A percentile compares a stretch with the other conserved stretches of the same genome.
phyloP scores from a whole-genome alignment of 805 yeast genomes.

The Nakazawaea holstii region DNA sequence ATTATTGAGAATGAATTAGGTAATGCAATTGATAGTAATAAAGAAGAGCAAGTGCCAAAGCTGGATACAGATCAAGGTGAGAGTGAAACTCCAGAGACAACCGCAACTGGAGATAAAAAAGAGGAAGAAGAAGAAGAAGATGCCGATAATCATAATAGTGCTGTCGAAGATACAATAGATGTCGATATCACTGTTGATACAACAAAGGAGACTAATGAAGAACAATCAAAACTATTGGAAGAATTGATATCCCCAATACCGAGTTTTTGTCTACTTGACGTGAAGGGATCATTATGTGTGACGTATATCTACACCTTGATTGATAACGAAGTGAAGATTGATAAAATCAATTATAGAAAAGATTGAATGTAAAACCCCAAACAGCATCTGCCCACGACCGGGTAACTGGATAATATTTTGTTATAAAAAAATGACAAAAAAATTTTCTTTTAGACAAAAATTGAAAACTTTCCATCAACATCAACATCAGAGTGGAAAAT shows the following conservation, averaged over 20 bases:
- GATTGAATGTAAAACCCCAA: conserved; percentile 2
- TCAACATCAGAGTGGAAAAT: no score
- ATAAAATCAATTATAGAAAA: conserved; percentile 69
- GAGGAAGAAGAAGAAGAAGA: conserved; percentile 7
- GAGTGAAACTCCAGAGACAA: conserved; percentile 4
- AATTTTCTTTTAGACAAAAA: not conserved
- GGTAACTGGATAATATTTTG: conserved; percentile 9
- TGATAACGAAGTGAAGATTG: conserved; percentile 84
- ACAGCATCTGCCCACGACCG: not conserved
- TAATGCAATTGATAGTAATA: conserved; percentile 11
- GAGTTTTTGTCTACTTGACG: conserved; percentile 83
- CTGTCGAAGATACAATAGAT: conserved; percentile 17
- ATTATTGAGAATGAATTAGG: conserved; percentile 28
- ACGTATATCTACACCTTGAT: conserved; percentile 79
- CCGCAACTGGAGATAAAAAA: not conserved
- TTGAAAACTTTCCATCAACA: no score
- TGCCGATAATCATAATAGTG: conserved; percentile 13
- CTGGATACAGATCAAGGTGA: conserved; percentile 8
- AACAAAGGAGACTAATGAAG: conserved; percentile 13
- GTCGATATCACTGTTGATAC: not conserved
- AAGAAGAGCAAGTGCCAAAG: conserved; percentile 3
- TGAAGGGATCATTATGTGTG: conserved; percentile 74
- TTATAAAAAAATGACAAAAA: conserved; percentile 12
- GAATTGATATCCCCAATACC: conserved; percentile 48
- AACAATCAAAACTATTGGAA: conserved; percentile 18